Conservation (phyloP, 495 filamentous ascomycete genomes). For the Achaetomiella virescens region DNA sequence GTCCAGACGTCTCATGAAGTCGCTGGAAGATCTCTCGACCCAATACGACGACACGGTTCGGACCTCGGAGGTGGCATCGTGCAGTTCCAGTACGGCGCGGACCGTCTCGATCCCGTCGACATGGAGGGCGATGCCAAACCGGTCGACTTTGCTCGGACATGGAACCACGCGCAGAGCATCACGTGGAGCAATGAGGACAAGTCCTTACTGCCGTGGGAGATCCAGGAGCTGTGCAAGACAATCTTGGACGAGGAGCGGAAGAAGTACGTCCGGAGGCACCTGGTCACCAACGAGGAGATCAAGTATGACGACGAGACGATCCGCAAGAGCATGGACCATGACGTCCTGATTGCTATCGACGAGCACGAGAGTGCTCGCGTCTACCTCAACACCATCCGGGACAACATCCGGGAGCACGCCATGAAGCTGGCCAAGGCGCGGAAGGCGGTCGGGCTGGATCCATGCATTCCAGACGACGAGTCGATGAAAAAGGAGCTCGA, state of each 20-base stretch:
- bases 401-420: slow-evolving; percentile 52
- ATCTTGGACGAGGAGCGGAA: slow-evolving; percentile 59
- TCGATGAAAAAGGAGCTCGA: slow-evolving; percentile 10
- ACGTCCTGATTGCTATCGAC: slow-evolving; percentile 52
- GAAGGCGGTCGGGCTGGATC: slow-evolving; percentile 35
- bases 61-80: slow-evolving; percentile 78
- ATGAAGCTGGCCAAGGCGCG: slow-evolving; percentile 47
- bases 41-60: slow-evolving; percentile 92
- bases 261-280: slow-evolving; percentile 55
- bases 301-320: slow-evolving; percentile 60
- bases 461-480: slow-evolving; percentile 19
- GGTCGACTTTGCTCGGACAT: slow-evolving; percentile 89
- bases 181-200: slow-evolving; percentile 72
- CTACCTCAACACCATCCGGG: slow-evolving; percentile 70
- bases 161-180: slow-evolving; percentile 71
- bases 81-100: slow-evolving; percentile 95
- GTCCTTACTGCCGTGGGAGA: slow-evolving; percentile 67
- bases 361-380: slow-evolving; percentile 77
- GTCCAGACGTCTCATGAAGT: slow-evolving; percentile 97
- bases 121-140: slow-evolving; percentile 95
- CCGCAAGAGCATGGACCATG: slow-evolving; percentile 36
- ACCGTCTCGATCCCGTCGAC: slow-evolving; percentile 89
- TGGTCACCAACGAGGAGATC: slow-evolving; percentile 44
- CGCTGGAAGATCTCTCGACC: slow-evolving; percentile 85
- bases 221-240: slow-evolving; percentile 56